Evolutionary conservation across 2,329 filamentous ascomycete species (phyloP), one percentile per base, ranked within the genome.

Genomic region (Xylariaceae sp.): DNA sequence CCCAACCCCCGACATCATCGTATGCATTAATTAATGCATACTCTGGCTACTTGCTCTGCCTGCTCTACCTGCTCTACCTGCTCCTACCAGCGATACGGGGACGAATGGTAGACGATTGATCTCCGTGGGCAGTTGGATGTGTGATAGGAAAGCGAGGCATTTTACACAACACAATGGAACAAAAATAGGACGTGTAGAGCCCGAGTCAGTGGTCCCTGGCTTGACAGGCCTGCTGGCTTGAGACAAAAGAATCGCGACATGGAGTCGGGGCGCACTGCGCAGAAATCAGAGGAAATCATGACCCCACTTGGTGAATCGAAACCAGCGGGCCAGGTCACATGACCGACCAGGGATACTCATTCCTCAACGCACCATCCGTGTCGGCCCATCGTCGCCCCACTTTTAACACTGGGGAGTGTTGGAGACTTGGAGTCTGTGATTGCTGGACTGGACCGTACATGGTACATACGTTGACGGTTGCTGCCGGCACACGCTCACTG

Each of bases 121-220:
- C n/a, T 7, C 43, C 39, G 4, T 32, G 32, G 7, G 49, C 30
- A 26, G 29, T 11, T 37, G 35, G 30, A 8, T 26, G 31, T 34
- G 40, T 3, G n/a, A 49, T 39, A 39, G 27, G 31, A 39, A 39
- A 39, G 55, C 52, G 52, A 57, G 51, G 55, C 30, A 53, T 51
- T 53, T 45, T 53, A 48, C 55, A 48, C 41, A 27, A 26, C 37
- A 48, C 30, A 50, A 58, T 54, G 50, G 55, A 58, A 58, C 51
- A 50, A 53, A 49, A 53, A 49, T 53, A 31, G 39, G 44, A 45
- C 43, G 3, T 45, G 7, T 32, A 6, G 30, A 40, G 43, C 47
- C 55, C 58, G 50, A 58, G 53, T 58, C 58, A 58, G 51, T 55
- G 52, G 53, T 50, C 41, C 41, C 37, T 49, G 51, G 40, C 54